A percentile compares a stretch with the other conserved stretches of the same genome.
These are phyloP conservation scores for Rhynchospora pubera DNA, from an alignment of 176 grass and related monocot species.

Conservation along the genomic window DNA sequence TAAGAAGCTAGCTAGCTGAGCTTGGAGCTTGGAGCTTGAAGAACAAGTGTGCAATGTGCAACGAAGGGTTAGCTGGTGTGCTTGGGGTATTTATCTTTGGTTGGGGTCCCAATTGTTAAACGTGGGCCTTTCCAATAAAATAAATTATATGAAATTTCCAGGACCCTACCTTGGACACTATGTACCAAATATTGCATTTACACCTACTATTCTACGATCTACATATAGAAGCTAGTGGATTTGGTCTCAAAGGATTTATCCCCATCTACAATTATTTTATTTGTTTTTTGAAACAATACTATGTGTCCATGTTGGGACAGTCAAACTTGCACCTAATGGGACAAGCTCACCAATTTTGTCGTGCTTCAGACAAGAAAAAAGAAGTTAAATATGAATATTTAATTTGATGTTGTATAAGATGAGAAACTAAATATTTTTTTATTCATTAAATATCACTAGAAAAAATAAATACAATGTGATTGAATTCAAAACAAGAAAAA, in stretches of 20 bases:
- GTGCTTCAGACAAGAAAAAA: background rate
- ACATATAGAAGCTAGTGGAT: conserved; percentile 2
- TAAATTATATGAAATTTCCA: background rate
- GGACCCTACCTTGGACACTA: background rate
- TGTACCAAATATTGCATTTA: background rate
- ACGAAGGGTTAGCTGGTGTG: background rate
- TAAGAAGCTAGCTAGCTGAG: background rate
- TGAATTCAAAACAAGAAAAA: too few species aligned
- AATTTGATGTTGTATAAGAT: too few species aligned
- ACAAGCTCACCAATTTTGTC: background rate
- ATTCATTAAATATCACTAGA: too few species aligned
- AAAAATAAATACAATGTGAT: too few species aligned
- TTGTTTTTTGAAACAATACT: background rate
- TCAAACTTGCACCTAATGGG: background rate
- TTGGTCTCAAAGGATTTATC: background rate
- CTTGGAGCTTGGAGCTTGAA: background rate
- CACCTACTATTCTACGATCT: background rate
- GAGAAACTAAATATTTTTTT: too few species aligned
- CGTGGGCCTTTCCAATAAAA: background rate
- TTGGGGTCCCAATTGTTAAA: background rate
- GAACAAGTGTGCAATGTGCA: background rate
- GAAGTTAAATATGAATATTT: too few species aligned
- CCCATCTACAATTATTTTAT: background rate
- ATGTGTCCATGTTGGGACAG: background rate
- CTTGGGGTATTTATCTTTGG: conserved; percentile 2